Base-by-base conservation (phyloP, 2,329 filamentous ascomycete genomes). In the Aureobasidium pullulans region DNA sequence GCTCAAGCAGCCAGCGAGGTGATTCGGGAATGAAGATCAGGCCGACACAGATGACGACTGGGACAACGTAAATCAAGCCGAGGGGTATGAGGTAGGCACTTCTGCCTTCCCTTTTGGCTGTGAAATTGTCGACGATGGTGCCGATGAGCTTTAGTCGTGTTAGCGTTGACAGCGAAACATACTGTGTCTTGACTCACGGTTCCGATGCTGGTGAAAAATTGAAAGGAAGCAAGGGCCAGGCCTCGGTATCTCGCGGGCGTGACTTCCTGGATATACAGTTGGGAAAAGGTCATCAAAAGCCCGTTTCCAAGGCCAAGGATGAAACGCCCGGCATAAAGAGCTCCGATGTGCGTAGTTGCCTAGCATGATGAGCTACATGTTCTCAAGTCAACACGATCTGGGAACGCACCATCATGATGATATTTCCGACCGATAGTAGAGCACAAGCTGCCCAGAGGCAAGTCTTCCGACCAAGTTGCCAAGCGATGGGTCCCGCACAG, bases 241-340 rank as follows among this genome's bases (percentile, higher is more conserved):
- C 77, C 79, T 29, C 79, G 74, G 56, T 77, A 79, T 61, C 75
- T 73, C n/a, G 78, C 77, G 1, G 78, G 78, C 32, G 77, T 74
- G 61, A 73, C 75, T 67, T 81, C 78, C 63, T 81, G 79, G 13
- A 81, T 72, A 62, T 78, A 79, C 0, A 80, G 67, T 60, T 80
- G 78, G 1, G 76, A 75, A 61, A 79, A 83, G 1, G 79, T 82
- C 79, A 83, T 81, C 66, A 82, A 78, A 64, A 81, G 77, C 3
- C 81, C 81, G 64, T 83, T 83, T 6, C 80, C 78, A 5, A 84
- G 61, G 2, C 82, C 82, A 59, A 83, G 80, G 15, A 84, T 66
- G 6, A 84, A 69, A 39, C 81, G 77, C 9, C 79, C 81, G 28
- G 76, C 74, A 60, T 84, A 84, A 5, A 84, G 75, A 1, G 76